These are phyloP conservation scores for Cytospora piceae DNA, from an alignment of 2,329 filamentous ascomycete species.

Conservation along the genomic window DNA sequence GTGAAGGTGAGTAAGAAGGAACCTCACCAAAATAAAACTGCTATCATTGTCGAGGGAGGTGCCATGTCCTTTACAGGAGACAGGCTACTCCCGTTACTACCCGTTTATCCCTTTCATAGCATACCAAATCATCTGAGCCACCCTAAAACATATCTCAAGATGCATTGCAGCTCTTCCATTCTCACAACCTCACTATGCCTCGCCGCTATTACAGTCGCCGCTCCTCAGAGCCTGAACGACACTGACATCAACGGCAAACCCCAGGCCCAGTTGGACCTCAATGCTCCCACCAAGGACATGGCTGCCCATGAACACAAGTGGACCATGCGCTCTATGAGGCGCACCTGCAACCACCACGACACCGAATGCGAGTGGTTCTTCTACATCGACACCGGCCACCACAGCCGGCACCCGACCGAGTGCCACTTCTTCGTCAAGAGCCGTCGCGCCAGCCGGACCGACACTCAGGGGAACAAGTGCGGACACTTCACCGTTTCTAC, in stretches of 20 bases:
- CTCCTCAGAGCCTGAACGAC: background rate
- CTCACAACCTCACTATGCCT: background rate
- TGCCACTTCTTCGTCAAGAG: constrained; percentile 41
- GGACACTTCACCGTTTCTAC: constrained; percentile 54
- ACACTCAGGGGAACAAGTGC: constrained; percentile 43
- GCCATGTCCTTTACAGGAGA: background rate
- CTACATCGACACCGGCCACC: constrained; percentile 41
- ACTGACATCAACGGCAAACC: background rate
- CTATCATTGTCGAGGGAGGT: background rate
- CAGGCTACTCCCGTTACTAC: background rate
- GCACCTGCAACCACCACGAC: constrained; percentile 45
- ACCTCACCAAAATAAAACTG: background rate
- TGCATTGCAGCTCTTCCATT: background rate
- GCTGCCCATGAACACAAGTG: constrained; percentile 37
- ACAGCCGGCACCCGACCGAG: constrained; percentile 33
- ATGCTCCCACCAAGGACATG: background rate
- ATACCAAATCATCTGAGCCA: background rate
- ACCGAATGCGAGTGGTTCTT: constrained; percentile 47
- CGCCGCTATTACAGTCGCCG: background rate
- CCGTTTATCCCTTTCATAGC: background rate
- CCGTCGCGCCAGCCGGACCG: constrained; percentile 43
- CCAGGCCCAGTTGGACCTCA: background rate
- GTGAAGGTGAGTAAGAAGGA: background rate
- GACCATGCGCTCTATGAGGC: constrained; percentile 45
- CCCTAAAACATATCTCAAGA: background rate